Conservation (phyloP, 768 basidiomycete species). For the Lepiota venenata region DNA sequence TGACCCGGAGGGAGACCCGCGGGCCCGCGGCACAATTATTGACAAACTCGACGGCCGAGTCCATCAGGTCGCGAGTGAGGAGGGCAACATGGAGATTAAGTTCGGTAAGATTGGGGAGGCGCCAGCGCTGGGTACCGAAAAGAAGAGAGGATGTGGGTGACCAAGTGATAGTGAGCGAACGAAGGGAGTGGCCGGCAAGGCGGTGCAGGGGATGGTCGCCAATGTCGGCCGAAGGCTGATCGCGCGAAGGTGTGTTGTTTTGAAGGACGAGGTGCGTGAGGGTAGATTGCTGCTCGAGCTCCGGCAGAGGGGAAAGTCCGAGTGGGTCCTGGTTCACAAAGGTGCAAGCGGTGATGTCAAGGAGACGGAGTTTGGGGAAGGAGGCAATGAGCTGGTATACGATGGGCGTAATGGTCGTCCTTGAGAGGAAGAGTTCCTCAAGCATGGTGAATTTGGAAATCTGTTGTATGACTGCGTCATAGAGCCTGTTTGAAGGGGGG, state of each 20-base stretch:
- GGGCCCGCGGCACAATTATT: conserved; percentile 17
- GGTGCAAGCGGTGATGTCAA: conserved; percentile 20
- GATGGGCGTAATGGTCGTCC: conserved; percentile 22
- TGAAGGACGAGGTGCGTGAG: conserved; percentile 14
- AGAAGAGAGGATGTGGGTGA: conserved; percentile 15
- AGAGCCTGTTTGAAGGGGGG: conserved; percentile 11
- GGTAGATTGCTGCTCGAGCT: conserved; percentile 2
- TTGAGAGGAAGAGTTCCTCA: conserved; percentile 19
- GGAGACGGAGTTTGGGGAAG: conserved; percentile 22
- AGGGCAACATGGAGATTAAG: conserved; percentile 21
- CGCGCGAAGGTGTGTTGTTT: conserved; percentile 12
- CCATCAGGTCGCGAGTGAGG: conserved; percentile 24
- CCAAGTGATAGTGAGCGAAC: conserved; percentile 15
- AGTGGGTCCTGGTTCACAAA: conserved; percentile 15
- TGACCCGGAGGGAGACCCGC: conserved; percentile 18
- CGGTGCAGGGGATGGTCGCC: conserved; percentile 17
- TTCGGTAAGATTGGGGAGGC: conserved; percentile 14
- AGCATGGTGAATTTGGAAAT: conserved; percentile 21
- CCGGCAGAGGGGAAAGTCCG: conserved; percentile 3
- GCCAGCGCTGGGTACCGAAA: conserved; percentile 16
- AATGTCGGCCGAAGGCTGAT: conserved; percentile 8
- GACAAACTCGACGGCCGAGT: conserved; percentile 22
- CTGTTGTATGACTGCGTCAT: conserved; percentile 20
- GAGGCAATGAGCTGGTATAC: conserved; percentile 21
- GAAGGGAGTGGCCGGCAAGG: conserved; percentile 13